Base-by-base conservation (phyloP, 2,329 filamentous ascomycete species). In the Neobulgaria alba region DNA sequence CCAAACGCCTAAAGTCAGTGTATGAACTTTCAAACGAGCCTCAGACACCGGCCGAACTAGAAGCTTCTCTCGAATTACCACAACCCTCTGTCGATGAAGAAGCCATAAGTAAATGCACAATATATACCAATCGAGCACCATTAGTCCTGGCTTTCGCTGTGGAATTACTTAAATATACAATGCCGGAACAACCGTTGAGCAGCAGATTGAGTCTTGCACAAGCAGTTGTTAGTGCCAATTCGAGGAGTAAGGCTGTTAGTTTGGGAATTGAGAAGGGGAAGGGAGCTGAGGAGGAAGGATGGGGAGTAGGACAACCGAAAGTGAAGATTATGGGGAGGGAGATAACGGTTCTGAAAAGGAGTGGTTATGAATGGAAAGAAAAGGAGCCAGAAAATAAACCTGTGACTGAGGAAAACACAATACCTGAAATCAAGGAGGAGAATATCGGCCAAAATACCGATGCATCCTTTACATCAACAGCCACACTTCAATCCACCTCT, bases 171-270 rank as follows among this genome's bases (percentile, higher is more conserved):
- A 80, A 83, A 33, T 79, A 82, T 57, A 93, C 85, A 0, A 90
- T 89, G 81, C 84, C 87, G 0, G 80, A 85, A 50, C 88, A 95
- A 58, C 87, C 87, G 3, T 69, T 81, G 3, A 92, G 85, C n/a
- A 90, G 85, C 57, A 72, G 85, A 34, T 65, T 94, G 15, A 93
- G 86, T 57, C 66, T 95, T 15, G 85, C 81, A 0, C 87, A 94
- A 61, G 86, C 85, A 0, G 79, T 92, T 1, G 84, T 93, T 12
- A 89, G 85, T 57, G 78, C 79, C 19, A 92, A 90, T 57, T 87
- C 83, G 45, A 75, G 79, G 49, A 77, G 75, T 26, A 89, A 89
- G 62, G 87, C 87, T 8, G 71, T 80, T 19, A 82, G 74, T 47
- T 63, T 94, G 20, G 87, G 87, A 0, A 66, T 94, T 15, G 77